Evolutionary conservation across 495 filamentous ascomycete species (phyloP), one percentile per base, ranked within the genome.

Genomic region (Glarea lozoyensis): DNA sequence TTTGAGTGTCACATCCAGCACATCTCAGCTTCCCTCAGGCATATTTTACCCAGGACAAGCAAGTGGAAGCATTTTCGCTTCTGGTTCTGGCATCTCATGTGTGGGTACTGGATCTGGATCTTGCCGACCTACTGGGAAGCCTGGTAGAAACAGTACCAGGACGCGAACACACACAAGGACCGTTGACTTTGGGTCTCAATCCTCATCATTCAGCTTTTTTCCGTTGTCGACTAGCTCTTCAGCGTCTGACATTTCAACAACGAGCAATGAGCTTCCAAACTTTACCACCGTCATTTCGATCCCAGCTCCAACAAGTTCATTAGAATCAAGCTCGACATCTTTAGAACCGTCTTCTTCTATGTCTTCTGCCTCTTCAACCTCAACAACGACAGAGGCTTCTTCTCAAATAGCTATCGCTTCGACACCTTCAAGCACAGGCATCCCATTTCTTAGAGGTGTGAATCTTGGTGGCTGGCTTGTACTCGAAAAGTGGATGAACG

Each of bases 391-490:
- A 21, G 23, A 25, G 6, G n/a, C 10, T 24, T 11, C 15, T n/a
- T 7, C 12, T n/a, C n/a, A 13, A 6, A 33, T 6, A 7, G 12
- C 27, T 18, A 3, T 16, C 24, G 17, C 27, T 9, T 24, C 19
- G n/a, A 15, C 27, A 29, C 9, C 10, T 17, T 34, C 40, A 10
- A 12, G 19, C 15, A 31, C 20, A 10, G 23, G 15, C 19, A 34
- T 33, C 17, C 39, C 43, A n/a, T 53, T 53, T 20, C 46, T 53
- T 12, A 30, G 46, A 16, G 49, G 53, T 10, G 45, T 55, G 21
- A 55, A 52, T 29, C 41, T 55, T 4, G 53, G 53, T 22, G 60
- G 59, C 18, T 69, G 65, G 65, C 57, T 67, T 12, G 50, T 69
- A 15, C 49, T 66, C 2, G 65, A 65, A 41, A 42, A 50, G 19